Evolutionary conservation across 176 grass and related monocot genomes (phyloP).

Genomic region (Oryza nivara): DNA sequence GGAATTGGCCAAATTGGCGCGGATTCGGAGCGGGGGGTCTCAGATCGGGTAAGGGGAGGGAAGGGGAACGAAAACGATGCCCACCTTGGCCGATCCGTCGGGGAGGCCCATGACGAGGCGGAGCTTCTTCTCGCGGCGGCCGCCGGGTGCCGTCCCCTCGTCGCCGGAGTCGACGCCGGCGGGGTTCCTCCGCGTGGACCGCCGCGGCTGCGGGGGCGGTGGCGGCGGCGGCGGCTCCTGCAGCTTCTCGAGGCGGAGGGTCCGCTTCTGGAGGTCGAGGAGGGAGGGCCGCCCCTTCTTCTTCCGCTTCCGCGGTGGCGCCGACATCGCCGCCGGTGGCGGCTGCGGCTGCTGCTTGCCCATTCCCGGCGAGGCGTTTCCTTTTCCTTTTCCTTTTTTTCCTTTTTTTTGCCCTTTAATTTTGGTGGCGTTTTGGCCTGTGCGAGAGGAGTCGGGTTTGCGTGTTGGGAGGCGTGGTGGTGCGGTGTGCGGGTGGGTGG

Average conservation of each 20-base stretch:
- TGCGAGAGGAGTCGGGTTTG: constrained; percentile 30
- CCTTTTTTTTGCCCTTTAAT: not conserved
- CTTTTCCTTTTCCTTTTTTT: not conserved
- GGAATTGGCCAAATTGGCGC: constrained; percentile 35
- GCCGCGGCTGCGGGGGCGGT: constrained; percentile 30
- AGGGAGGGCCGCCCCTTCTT: constrained; percentile 99
- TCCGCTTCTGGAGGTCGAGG: constrained; percentile 85
- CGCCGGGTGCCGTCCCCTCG: constrained; percentile 33
- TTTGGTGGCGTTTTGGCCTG: not conserved
- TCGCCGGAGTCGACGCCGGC: constrained; percentile 42
- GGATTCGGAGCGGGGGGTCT: constrained; percentile 34
- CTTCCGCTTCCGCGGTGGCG: constrained; percentile 55
- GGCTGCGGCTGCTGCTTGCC: constrained; percentile 75
- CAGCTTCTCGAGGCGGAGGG: constrained; percentile 58
- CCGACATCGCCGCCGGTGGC: constrained; percentile 57
- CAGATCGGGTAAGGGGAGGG: constrained; percentile 20
- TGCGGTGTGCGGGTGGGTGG: constrained; percentile 34
- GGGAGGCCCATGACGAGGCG: constrained; percentile 70
- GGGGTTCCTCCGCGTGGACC: constrained; percentile 58
- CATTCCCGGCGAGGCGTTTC: constrained; percentile 47
- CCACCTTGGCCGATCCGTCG: constrained; percentile 62
- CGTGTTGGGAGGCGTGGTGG: constrained; percentile 48
- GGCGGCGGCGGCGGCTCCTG: constrained; percentile 31
- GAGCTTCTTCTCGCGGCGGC: constrained; percentile 86
- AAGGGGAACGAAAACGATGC: not conserved